Evolutionary conservation across 129 eudicot genomes (phyloP).

Genomic region (Flaveria trinervia): DNA sequence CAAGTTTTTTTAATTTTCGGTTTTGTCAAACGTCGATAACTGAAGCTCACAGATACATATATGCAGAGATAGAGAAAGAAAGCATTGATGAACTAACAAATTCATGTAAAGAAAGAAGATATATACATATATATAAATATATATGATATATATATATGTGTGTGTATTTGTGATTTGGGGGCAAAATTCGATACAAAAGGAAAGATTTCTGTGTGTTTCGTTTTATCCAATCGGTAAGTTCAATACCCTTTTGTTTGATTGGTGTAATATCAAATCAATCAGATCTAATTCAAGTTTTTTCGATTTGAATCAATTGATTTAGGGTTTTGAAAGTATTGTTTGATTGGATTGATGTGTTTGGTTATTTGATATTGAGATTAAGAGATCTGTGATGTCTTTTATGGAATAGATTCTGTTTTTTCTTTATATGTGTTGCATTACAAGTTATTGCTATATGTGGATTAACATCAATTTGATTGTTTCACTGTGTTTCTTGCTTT

Average conservation of each 20-base stretch:
- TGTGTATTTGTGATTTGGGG: conserved; percentile 22
- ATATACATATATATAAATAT: neutral
- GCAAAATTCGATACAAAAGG: conserved; percentile 29
- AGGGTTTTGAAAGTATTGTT: conserved; percentile 3
- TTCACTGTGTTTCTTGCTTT: conserved; percentile 17
- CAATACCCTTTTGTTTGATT: conserved; percentile 27
- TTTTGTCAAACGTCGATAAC: conserved; percentile 41
- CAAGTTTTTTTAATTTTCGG: conserved; percentile 19
- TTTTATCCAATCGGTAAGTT: conserved; percentile 60
- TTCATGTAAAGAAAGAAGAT: conserved; percentile 41
- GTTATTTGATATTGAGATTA: conserved; percentile 41
- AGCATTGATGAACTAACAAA: conserved; percentile 30
- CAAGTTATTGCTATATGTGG: conserved; percentile 33
- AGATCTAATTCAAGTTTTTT: conserved; percentile 48
- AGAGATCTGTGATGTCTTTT: conserved; percentile 50
- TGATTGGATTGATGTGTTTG: conserved; percentile 13
- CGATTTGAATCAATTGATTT: conserved; percentile 19
- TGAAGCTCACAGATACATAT: conserved; percentile 35
- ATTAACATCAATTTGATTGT: conserved; percentile 16
- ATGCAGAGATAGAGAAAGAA: conserved; percentile 29
- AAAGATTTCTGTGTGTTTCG: conserved; percentile 26
- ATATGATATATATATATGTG: neutral
- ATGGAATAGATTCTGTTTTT: conserved; percentile 40
- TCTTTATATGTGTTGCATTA: conserved; percentile 26
- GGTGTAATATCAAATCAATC: conserved; percentile 14